Evolutionary conservation across 441 rosid species (phyloP), one percentile per base, ranked within the genome.

Genomic region (Gossypium trilobum): DNA sequence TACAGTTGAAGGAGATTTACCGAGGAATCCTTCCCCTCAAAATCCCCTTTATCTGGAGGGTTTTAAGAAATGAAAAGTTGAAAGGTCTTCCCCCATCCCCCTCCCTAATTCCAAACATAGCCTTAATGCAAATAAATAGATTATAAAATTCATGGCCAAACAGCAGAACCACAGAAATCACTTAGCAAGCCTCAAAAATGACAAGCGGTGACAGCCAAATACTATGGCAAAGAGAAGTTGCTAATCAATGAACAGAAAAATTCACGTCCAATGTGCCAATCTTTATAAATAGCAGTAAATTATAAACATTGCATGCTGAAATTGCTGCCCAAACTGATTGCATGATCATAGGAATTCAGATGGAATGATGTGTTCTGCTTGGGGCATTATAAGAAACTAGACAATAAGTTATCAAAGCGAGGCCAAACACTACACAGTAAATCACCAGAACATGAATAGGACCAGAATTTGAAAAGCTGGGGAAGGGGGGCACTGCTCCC

Each of bases 231-330:
- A 70, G 44, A 44, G 2, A 11, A 20, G 31, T 54, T 33, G 22
- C 27, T 29, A 16, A 27, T 51, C 55, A 68, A 25, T 29, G 39
- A 52, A 51, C 29, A 68, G 48, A 16, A 68, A 42, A 68, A 52
- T 10, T 52, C 48, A 17, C 0, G 2, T 29, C 5, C 60, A 52
- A 52, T 16, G 46, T 52, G 42, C 17, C 60, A 68, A 2, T 48
- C 48, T 52, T 68, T 68, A 54, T 68, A 17, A 29, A 52, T 10
- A 29, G 46, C 27, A 68, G 60, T 10, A 51, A 27, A 68, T 51
- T 16, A 52, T 68, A 68, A 31, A 68, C 29, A 52, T 31, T 52
- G 72, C 60, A 29, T 52, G 17, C 44, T 4, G 60, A 52, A 68
- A 68, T 46, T 29, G n/a, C 7, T 8, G 9, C 10, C 46, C 29